Evolutionary conservation across 1,284 basidiomycete species (phyloP), one percentile per base, ranked within the genome.

Genomic region (Phlebopus sp.): DNA sequence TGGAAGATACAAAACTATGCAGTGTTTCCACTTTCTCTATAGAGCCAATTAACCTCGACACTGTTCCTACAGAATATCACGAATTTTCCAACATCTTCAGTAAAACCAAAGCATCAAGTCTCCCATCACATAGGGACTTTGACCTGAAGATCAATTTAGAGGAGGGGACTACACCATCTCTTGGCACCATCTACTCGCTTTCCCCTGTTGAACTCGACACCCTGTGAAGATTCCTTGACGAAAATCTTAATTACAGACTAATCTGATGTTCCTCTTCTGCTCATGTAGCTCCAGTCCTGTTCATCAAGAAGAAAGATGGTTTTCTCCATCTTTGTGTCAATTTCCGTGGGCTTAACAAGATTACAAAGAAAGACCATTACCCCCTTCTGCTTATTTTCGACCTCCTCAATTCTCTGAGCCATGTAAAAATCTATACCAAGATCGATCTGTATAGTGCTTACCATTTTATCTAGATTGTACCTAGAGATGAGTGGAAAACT

Each of bases 401-500:
- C 32, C 47, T 59, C 18, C 49, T 69, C 2, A 55, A 67, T 18
- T 48, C 51, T 2, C 53, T 67, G 1, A 37, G 40, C 4, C 39
- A 47, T 8, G 55, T 57, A 11, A 55, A 47, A 21, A 31, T 55
- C 31, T 70, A 67, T 51, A 57, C 56, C 17, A 64, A 59, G 40
- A 44, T 68, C 7, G 62, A 68, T 47, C 55, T 66, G 15, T 30
- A 49, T 15, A 46, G 38, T 0, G 64, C 59, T 14, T 66, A 63
- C 51, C 55, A 65, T 50, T 53, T 62, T 10, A 32, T 64, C 5
- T 47, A 55, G 5, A 55, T 65, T 18, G 48, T 44, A 3, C 19
- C 45, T 1, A 55, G 59, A 14, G 51, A 62, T 32, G 57, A 63
- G 36, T 60, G 57, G 56, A 69, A 66, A 21, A 69, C 67, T 0